phyloP scores from a whole-genome alignment of 768 basidiomycete genomes.

The Kwoniella heveanensis region DNA sequence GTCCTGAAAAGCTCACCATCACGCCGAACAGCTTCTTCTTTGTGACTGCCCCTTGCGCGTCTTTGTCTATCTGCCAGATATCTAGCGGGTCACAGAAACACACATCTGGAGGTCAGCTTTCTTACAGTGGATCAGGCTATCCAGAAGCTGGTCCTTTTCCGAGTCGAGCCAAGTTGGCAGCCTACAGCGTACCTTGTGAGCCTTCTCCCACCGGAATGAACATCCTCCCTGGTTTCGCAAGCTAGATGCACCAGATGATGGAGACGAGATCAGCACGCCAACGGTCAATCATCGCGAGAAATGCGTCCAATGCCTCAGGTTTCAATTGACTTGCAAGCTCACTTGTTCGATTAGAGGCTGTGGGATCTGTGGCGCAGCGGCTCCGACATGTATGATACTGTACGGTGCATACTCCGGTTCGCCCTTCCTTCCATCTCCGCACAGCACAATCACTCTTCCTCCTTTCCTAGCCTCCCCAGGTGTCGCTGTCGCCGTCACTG shows the following conservation, averaged over 20 bases:
- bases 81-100: slow-evolving; percentile 14
- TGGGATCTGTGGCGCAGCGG: slow-evolving; percentile 78
- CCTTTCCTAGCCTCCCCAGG: slow-evolving; percentile 63
- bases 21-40: slow-evolving; percentile 75
- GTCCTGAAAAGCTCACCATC: slow-evolving; percentile 61
- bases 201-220: slow-evolving; percentile 84
- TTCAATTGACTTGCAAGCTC: too few species aligned
- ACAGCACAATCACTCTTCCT: slow-evolving; percentile 64
- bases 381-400: slow-evolving; percentile 90
- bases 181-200: slow-evolving; percentile 59
- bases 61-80: slow-evolving; percentile 80
- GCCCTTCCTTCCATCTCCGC: slow-evolving; percentile 81
- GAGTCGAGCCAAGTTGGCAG: too few species aligned
- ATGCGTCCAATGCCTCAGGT: too few species aligned
- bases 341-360: slow-evolving; percentile 70
- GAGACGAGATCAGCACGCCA: not conserved
- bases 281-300: not conserved
- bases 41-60: slow-evolving; percentile 67
- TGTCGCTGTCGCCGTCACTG: too few species aligned
- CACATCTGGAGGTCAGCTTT: too few species aligned
- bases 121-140: too few species aligned
- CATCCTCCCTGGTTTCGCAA: slow-evolving; percentile 62
- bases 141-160: too few species aligned
- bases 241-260: slow-evolving; percentile 23
- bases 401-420: slow-evolving; percentile 60